A percentile compares a stretch with the other conserved stretches of the same genome.
Conservation (phyloP, 805 yeast genomes). For the Tetrapisispora taiwanensis region DNA sequence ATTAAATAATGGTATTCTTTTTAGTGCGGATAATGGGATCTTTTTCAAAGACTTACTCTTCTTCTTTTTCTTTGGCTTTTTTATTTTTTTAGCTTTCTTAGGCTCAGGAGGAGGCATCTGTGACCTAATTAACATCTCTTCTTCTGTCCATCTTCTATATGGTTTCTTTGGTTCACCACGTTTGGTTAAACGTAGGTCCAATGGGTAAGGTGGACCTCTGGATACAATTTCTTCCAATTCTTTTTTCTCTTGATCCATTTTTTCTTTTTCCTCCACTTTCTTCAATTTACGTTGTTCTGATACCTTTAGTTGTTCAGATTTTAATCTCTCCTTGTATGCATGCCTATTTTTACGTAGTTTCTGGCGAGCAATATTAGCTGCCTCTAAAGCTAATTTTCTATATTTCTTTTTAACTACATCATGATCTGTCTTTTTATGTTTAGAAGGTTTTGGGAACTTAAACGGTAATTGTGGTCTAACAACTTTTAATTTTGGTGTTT, state of each 20-base stretch:
- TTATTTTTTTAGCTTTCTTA: constrained; percentile 12
- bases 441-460: constrained; percentile 5
- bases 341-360: constrained; percentile 15
- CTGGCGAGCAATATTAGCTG: constrained; percentile 23
- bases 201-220: constrained; percentile 28
- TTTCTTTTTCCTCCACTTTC: constrained; percentile 17
- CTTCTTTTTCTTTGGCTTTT: constrained; percentile 12
- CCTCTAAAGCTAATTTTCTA: constrained; percentile 15
- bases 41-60: constrained; percentile 15
- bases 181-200: constrained; percentile 23
- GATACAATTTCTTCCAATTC: constrained; percentile 25
- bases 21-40: constrained; percentile 19
- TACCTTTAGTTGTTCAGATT: constrained; percentile 8
- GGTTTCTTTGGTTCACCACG: constrained; percentile 28
- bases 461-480: not conserved
- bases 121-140: constrained; percentile 23
- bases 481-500: not conserved
- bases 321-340: constrained; percentile 9
- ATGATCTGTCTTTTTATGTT: constrained; percentile 10
- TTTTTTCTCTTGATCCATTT: constrained; percentile 17
- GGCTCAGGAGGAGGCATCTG: constrained; percentile 13
- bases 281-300: constrained; percentile 13
- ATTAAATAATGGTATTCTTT: constrained; percentile 22
- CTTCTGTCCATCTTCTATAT: constrained; percentile 26
- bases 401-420: constrained; percentile 16